Base-by-base conservation (phyloP, 1,139 yeast genomes). In the Trichomonascaceae sp. region DNA sequence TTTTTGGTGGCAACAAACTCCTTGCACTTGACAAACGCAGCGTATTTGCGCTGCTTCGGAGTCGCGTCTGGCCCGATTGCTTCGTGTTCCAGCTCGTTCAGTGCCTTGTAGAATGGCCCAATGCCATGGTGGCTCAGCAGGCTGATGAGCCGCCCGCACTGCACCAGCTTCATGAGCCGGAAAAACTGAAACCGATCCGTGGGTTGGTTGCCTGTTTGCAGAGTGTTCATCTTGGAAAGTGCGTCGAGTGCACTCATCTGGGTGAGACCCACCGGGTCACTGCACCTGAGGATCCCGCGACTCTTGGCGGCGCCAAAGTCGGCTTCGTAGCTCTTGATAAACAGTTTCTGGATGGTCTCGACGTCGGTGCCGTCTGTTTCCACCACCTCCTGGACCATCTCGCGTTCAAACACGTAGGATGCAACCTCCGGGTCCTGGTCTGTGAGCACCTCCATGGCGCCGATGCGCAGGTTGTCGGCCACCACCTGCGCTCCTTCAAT, bases 401-500 rank as follows among this genome's bases (percentile, higher is more conserved):
- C 67, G 40, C 81, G 78, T n/a, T 62, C 58, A 48, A 82, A 85
- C 65, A 87, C 75, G 50, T 87, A 84, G 47, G 68, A 74, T 13
- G 65, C 62, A n/a, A 85, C 79, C 52, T 92, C 97, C 17, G 74
- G 65, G 45, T 92, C 78, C 30, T 71, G 71, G 49, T 92, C 98
- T 0, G 95, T 81, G 40, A 97, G 62, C 15, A 87, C 74, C 52
- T 87, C 97, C 27, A 87, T 75, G 37, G 68, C 69, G 0, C 95
- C 76, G 2, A 92, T 79, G 31, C 59, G 59, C 39, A 92, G 58
- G 46, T 82, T 82, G 36, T 72, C 68, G 2, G 89, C 74, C 25
- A 89, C 76, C 35, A 74, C 78, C 52, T 92, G 97, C 0, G 92
- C 93, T 1, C 92, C 85, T 39, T 81, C 94, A 1, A 84, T 69